These are phyloP conservation scores for Rasamsonia emersonii DNA, from an alignment of 2,329 filamentous ascomycete species.

Conservation along the genomic window DNA sequence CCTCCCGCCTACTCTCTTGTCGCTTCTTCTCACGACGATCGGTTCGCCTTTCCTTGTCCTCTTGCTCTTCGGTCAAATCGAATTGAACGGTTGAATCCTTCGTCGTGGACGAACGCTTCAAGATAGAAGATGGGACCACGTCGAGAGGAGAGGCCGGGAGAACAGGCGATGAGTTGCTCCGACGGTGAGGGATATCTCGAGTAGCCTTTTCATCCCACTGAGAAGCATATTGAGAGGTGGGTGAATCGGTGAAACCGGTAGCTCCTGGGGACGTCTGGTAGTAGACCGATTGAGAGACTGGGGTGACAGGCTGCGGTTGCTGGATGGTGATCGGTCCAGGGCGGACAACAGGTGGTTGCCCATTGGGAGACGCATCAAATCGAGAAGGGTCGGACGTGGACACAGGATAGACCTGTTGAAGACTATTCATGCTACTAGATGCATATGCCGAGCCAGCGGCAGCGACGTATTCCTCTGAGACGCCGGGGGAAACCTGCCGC, in stretches of 20 bases:
- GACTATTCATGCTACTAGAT: constrained; percentile 36
- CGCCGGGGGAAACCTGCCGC: constrained; percentile 31
- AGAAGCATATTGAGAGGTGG: constrained; percentile 1
- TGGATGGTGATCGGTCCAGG: constrained; percentile 63
- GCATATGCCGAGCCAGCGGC: too few relatives aligned
- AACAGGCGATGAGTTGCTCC: constrained; percentile 41
- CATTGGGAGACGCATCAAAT: constrained; percentile 44
- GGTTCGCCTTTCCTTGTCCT: constrained; percentile 36
- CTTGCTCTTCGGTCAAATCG: constrained; percentile 49
- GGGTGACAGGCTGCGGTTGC: constrained; percentile 71
- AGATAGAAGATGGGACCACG: constrained; percentile 12
- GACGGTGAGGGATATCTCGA: constrained; percentile 16
- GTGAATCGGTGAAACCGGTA: constrained; percentile 28
- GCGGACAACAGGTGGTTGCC: constrained; percentile 30
- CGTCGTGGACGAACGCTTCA: constrained; percentile 24
- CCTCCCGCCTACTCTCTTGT: constrained; percentile 6
- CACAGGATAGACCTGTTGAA: constrained; percentile 56
- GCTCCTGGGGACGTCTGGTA: constrained; percentile 36
- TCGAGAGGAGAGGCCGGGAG: constrained; percentile 24
- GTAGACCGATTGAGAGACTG: constrained; percentile 62
- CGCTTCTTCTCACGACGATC: constrained; percentile 11
- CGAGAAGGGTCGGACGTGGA: constrained; percentile 56
- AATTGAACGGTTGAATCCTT: constrained; percentile 46
- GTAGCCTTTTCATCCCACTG: not conserved
- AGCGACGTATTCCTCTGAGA: constrained; percentile 2